Evolutionary conservation across 75 land plant species (phyloP).

Genomic region (Sequoia sempervirens): DNA sequence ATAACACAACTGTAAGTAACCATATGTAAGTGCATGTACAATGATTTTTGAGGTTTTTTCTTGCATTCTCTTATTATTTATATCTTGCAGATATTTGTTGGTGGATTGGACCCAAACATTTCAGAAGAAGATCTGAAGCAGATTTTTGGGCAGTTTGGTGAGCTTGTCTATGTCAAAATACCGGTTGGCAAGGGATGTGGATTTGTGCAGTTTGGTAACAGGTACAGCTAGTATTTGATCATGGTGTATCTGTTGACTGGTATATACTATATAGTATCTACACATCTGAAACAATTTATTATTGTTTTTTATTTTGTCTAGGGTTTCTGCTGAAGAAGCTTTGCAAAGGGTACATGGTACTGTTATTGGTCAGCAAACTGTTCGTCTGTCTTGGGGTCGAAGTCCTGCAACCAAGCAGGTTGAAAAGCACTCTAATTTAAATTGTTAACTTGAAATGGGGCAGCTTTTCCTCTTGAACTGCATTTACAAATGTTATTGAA

Average conservation of each 20-base stretch:
- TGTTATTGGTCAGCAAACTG: slow-evolving; percentile 85
- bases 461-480: neutral
- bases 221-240: slow-evolving; percentile 30
- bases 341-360: slow-evolving; percentile 80
- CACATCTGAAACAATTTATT: neutral
- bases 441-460: neutral
- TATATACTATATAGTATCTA: neutral
- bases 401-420: slow-evolving; percentile 84
- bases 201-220: slow-evolving; percentile 79
- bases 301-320: slow-evolving; percentile 1
- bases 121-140: slow-evolving; percentile 79
- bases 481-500: neutral
- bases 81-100: slow-evolving; percentile 77
- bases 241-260: neutral
- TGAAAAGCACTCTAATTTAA: neutral
- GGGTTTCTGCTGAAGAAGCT: slow-evolving; percentile 94
- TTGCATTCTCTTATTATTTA: slow-evolving; percentile 1
- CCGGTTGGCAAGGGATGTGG: slow-evolving; percentile 86
- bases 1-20: slow-evolving; percentile 83
- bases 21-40: neutral
- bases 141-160: slow-evolving; percentile 77
- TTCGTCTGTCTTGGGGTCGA: slow-evolving; percentile 94
- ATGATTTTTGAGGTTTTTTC: neutral
- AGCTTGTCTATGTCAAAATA: slow-evolving; percentile 81
- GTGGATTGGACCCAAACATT: slow-evolving; percentile 82